Evolutionary conservation across 495 filamentous ascomycete genomes (phyloP).

Genomic region (Pseudotulostoma volvatum): DNA sequence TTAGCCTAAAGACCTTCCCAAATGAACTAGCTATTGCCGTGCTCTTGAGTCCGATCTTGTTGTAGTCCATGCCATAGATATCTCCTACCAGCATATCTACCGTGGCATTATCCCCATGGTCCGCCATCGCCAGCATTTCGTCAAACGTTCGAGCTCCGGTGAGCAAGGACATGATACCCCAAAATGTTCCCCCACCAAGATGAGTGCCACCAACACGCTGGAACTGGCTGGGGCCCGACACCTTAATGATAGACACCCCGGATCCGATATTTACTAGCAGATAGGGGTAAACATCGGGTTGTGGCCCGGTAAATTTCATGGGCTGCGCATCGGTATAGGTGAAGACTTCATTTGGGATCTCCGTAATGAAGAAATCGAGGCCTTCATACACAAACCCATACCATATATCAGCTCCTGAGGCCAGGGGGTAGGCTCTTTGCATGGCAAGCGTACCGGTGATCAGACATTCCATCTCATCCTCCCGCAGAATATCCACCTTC

Average conservation of each 20-base stretch:
- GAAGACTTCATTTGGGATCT: slow-evolving; percentile 92
- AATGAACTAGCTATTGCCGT: slow-evolving; percentile 91
- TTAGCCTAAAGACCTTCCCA: slow-evolving; percentile 86
- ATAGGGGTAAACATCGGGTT: slow-evolving; percentile 77
- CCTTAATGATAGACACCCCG: slow-evolving; percentile 96
- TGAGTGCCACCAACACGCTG: slow-evolving; percentile 88
- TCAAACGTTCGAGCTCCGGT: slow-evolving; percentile 86
- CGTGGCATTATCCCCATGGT: slow-evolving; percentile 73
- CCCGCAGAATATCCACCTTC: slow-evolving; percentile 70
- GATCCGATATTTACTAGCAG: slow-evolving; percentile 98
- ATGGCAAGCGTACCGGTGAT: slow-evolving; percentile 88
- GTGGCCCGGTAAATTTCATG: slow-evolving; percentile 64
- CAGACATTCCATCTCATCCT: slow-evolving; percentile 98
- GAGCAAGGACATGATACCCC: slow-evolving; percentile 80
- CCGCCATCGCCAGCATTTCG: slow-evolving; percentile 91
- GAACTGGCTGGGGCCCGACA: slow-evolving; percentile 71
- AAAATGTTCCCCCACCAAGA: slow-evolving; percentile 86
- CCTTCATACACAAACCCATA: slow-evolving; percentile 29
- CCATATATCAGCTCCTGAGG: too few relatives aligned
- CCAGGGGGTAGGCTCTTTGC: too few relatives aligned
- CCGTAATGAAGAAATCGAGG: slow-evolving; percentile 95
- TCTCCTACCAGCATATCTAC: slow-evolving; percentile 98
- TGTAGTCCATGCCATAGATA: slow-evolving; percentile 92
- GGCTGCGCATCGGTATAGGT: slow-evolving; percentile 80
- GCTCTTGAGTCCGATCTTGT: slow-evolving; percentile 85